These are phyloP conservation scores for Fomitopsis betulina DNA, from an alignment of 1,284 basidiomycete genomes.

Conservation along the genomic window DNA sequence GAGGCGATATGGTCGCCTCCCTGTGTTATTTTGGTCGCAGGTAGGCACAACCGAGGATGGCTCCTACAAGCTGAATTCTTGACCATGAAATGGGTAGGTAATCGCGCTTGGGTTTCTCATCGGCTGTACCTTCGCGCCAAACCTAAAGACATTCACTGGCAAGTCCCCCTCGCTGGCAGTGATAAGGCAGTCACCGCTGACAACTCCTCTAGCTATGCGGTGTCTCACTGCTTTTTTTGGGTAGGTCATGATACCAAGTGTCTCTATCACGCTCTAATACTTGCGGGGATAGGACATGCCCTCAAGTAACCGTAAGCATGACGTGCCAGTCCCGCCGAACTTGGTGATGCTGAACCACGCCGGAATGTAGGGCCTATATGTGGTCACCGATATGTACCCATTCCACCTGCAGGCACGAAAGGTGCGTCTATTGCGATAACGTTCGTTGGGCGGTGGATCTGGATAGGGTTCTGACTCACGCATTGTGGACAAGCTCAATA, in stretches of 20 bases:
- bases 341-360: background rate
- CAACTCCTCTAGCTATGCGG: slow-evolving; percentile 49
- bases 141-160: slow-evolving; percentile 49
- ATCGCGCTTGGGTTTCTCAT: slow-evolving; percentile 45
- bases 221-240: slow-evolving; percentile 69
- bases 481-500: slow-evolving; percentile 42
- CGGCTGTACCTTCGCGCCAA: slow-evolving; percentile 52
- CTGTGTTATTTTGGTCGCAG: slow-evolving; percentile 62
- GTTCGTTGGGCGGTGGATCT: background rate
- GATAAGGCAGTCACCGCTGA: background rate
- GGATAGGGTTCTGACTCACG: background rate
- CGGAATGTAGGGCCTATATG: slow-evolving; percentile 49
- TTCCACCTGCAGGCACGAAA: slow-evolving; percentile 75
- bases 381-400: slow-evolving; percentile 67
- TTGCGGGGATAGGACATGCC: slow-evolving; percentile 42
- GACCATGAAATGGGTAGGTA: slow-evolving; percentile 25
- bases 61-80: background rate
- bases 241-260: slow-evolving; percentile 24
- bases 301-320: slow-evolving; percentile 59
- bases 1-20: slow-evolving; percentile 54
- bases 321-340: background rate
- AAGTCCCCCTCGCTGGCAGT: slow-evolving; percentile 11
- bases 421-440: slow-evolving; percentile 25
- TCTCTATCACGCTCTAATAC: too few relatives aligned
- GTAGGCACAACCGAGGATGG: slow-evolving; percentile 20